Evolutionary conservation across 2,329 filamentous ascomycete genomes (phyloP).

Genomic region (Phyllosticta citrichinensis): DNA sequence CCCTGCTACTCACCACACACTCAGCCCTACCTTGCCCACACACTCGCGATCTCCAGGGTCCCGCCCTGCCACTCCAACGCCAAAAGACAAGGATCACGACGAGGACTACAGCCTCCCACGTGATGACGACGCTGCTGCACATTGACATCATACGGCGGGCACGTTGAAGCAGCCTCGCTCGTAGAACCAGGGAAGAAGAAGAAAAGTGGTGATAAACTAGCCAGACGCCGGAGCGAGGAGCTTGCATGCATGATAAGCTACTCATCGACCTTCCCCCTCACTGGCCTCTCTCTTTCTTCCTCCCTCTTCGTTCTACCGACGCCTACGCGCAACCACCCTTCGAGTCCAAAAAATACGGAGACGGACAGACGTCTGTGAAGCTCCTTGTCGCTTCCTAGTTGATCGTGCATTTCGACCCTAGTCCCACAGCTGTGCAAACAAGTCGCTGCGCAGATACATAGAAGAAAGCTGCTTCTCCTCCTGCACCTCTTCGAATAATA

Average conservation of each 20-base stretch:
- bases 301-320: background rate
- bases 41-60: background rate
- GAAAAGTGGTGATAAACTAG: background rate
- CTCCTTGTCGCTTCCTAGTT: too few species aligned
- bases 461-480: background rate
- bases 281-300: background rate
- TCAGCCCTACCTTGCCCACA: background rate
- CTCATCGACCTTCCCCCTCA: background rate
- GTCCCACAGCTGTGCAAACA: too few species aligned
- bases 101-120: background rate
- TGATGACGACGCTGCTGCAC: background rate
- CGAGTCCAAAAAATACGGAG: too few species aligned
- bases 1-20: background rate
- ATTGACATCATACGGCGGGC: background rate
- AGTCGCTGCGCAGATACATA: too few species aligned
- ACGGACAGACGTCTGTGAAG: too few species aligned
- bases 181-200: background rate
- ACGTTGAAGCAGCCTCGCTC: too few species aligned
- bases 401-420: too few species aligned
- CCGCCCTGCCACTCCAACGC: background rate
- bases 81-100: background rate
- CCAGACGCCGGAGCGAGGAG: background rate
- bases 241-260: background rate
- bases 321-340: too few species aligned
- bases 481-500: background rate